Conservation (phyloP, 352 stramenopile genomes). For the Globisporangium nagaii region DNA sequence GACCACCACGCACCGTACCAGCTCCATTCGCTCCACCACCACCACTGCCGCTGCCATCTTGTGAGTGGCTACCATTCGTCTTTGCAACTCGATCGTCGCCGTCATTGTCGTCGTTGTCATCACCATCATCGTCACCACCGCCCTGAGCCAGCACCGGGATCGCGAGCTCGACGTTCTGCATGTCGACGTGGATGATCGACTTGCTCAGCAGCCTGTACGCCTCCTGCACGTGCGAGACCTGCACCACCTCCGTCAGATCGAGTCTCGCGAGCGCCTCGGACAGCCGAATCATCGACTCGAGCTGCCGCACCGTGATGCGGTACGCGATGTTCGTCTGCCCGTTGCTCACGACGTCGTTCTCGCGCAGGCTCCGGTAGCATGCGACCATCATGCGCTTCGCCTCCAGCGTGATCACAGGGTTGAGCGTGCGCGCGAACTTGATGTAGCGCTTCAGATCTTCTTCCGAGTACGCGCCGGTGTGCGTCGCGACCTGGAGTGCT, state of each 20-base stretch:
- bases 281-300: slow-evolving; percentile 98
- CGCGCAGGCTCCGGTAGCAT: slow-evolving; percentile 96
- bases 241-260: slow-evolving; percentile 92
- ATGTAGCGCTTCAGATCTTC: slow-evolving; percentile 95
- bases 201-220: slow-evolving; percentile 97
- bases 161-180: slow-evolving; percentile 93
- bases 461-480: slow-evolving; percentile 47
- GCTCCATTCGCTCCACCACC: not conserved
- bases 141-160: slow-evolving; percentile 36
- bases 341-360: slow-evolving; percentile 92
- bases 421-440: slow-evolving; percentile 80
- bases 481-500: slow-evolving; percentile 32
- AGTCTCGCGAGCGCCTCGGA: slow-evolving; percentile 94
- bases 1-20: not conserved
- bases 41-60: not conserved
- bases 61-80: slow-evolving; percentile 1
- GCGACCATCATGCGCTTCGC: slow-evolving; percentile 93
- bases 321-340: slow-evolving; percentile 95
- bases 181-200: slow-evolving; percentile 99
- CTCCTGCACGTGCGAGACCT: slow-evolving; percentile 92
- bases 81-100: slow-evolving; percentile 4
- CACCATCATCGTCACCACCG: slow-evolving; percentile 61
- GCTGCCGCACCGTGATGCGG: slow-evolving; percentile 97
- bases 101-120: slow-evolving; percentile 11
- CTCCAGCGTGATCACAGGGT: slow-evolving; percentile 64